These are phyloP conservation scores for Neofusicoccum umdonicola DNA, from an alignment of 2,329 filamentous ascomycete genomes.

Conservation along the genomic window DNA sequence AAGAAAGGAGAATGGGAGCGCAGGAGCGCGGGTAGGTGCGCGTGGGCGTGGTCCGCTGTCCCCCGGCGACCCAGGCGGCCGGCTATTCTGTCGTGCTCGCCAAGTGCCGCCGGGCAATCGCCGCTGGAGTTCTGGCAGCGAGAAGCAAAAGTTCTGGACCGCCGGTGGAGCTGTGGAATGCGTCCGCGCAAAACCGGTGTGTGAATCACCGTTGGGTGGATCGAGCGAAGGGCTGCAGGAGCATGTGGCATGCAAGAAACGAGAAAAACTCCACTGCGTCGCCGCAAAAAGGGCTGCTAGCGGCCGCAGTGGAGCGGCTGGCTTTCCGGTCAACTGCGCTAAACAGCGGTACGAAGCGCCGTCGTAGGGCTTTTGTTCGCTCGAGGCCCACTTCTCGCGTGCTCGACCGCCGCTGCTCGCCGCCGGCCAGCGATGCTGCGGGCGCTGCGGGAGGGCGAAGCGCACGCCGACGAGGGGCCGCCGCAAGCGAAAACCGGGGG, in stretches of 20 bases:
- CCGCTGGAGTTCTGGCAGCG: neutral
- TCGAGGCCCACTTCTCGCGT: constrained; percentile 12
- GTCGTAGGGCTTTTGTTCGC: constrained; percentile 1
- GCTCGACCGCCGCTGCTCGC: constrained; percentile 1
- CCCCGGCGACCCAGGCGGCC: neutral
- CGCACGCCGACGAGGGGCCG: constrained; percentile 2
- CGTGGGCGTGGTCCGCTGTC: neutral
- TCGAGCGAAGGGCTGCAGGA: neutral
- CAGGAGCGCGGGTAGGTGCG: neutral
- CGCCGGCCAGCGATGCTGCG: constrained; percentile 1
- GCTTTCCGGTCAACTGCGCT: constrained; percentile 9
- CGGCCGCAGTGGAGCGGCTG: constrained; percentile 5
- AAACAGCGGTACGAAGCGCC: constrained; percentile 6
- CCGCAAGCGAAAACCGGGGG: constrained; percentile 13
- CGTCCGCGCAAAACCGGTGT: constrained; percentile 6
- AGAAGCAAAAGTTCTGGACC: constrained; percentile 6
- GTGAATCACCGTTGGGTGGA: constrained; percentile 7
- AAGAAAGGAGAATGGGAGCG: neutral
- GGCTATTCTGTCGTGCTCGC: neutral
- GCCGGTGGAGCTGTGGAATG: neutral
- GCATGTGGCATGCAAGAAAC: constrained; percentile 16
- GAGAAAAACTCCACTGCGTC: neutral
- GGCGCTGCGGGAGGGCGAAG: neutral
- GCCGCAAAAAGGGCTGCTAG: constrained; percentile 13
- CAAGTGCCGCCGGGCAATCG: neutral